Conservation (phyloP, 2,329 filamentous ascomycete species). For the Aspergillus awamori region DNA sequence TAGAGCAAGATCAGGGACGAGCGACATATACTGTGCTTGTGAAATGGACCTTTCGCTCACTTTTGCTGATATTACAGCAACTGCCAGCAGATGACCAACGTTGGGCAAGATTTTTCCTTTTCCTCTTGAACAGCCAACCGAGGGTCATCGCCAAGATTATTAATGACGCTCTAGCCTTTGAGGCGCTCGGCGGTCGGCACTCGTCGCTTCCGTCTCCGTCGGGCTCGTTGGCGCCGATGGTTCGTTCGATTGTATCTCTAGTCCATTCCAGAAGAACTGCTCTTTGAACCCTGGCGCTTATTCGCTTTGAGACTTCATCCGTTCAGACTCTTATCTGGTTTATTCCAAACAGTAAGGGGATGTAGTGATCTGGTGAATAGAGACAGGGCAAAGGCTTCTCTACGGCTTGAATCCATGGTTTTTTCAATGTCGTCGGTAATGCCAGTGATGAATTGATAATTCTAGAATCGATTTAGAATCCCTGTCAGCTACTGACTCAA, state of each 20-base stretch:
- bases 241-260: not conserved
- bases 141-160: conserved; percentile 5
- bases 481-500: not conserved
- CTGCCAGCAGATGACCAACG: not conserved
- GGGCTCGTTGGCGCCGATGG: not conserved
- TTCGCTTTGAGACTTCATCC: too few relatives aligned
- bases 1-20: not conserved
- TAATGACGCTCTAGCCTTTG: not conserved
- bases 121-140: not conserved
- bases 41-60: not conserved
- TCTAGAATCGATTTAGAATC: not conserved
- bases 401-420: not conserved
- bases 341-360: not conserved
- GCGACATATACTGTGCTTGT: not conserved
- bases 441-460: not conserved
- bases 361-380: not conserved
- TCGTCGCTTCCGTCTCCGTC: conserved; percentile 1
- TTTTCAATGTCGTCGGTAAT: not conserved
- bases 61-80: not conserved
- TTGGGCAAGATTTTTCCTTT: conserved; percentile 1
- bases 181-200: not conserved
- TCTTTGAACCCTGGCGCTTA: too few relatives aligned
- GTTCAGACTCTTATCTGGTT: too few relatives aligned
- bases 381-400: not conserved
- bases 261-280: not conserved